These are phyloP conservation scores for Cryptococcus floricola DNA, from an alignment of 1,284 basidiomycete genomes.

Conservation along the genomic window DNA sequence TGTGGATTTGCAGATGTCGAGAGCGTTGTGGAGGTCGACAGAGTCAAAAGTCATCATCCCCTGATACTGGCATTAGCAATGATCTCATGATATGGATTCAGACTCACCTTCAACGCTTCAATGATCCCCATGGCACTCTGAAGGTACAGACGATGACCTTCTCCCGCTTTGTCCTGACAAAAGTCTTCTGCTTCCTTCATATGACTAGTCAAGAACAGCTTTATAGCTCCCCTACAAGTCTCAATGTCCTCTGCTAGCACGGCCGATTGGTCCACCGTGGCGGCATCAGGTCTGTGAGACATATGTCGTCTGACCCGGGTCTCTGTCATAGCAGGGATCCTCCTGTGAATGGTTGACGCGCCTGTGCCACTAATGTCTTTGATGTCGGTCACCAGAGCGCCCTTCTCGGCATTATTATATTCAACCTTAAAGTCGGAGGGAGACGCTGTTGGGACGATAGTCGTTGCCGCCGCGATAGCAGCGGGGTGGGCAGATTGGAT, in stretches of 20 bases:
- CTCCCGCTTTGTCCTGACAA: slow-evolving; percentile 60
- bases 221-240: slow-evolving; percentile 36
- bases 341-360: slow-evolving; percentile 25
- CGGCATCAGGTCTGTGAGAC: slow-evolving; percentile 14
- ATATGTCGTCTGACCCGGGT: slow-evolving; percentile 19
- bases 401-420: slow-evolving; percentile 22
- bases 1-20: slow-evolving; percentile 53
- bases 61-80: slow-evolving; percentile 11
- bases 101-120: slow-evolving; percentile 55
- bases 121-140: slow-evolving; percentile 78
- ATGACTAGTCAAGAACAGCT: slow-evolving; percentile 70
- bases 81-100: not conserved
- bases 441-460: not conserved
- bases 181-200: slow-evolving; percentile 86
- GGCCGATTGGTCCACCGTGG: slow-evolving; percentile 36
- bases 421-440: slow-evolving; percentile 1
- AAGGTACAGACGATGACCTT: slow-evolving; percentile 78
- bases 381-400: slow-evolving; percentile 8
- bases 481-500: not conserved
- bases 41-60: slow-evolving; percentile 58
- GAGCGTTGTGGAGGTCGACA: slow-evolving; percentile 53
- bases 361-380: slow-evolving; percentile 24
- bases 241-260: slow-evolving; percentile 41
- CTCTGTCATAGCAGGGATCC: slow-evolving; percentile 11
- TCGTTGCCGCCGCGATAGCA: not conserved